These are phyloP conservation scores for Fusarium dlaminii DNA, from an alignment of 2,329 filamentous ascomycete genomes.

Conservation along the genomic window DNA sequence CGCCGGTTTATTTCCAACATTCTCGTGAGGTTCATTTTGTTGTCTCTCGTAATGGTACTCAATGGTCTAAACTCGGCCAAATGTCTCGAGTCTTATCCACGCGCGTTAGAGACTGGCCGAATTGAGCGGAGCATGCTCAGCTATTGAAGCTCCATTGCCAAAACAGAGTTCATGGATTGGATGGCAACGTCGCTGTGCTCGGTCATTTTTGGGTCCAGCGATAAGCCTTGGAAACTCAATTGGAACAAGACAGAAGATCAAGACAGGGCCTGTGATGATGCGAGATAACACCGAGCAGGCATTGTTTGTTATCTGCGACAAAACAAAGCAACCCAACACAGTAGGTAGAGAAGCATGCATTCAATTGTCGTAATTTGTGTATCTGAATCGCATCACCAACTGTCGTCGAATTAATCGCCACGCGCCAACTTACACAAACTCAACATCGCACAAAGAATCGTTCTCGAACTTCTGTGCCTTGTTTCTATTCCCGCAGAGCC, in stretches of 20 bases:
- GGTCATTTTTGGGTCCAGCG: conserved; percentile 11
- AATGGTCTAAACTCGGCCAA: conserved; percentile 29
- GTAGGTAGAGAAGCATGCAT: neutral
- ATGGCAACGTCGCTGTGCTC: neutral
- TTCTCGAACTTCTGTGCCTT: neutral
- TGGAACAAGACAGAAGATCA: conserved; percentile 10
- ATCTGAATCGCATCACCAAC: neutral
- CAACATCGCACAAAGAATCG: neutral
- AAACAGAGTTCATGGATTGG: conserved; percentile 8
- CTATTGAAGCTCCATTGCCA: conserved; percentile 2
- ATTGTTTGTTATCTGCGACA: conserved; percentile 1
- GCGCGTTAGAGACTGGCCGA: conserved; percentile 15
- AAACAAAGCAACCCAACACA: neutral
- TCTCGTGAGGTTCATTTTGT: neutral
- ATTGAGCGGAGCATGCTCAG: conserved; percentile 14
- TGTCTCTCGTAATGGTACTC: conserved; percentile 2
- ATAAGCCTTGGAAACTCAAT: conserved; percentile 25
- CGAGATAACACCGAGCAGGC: conserved; percentile 22
- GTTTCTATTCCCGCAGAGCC: conserved; percentile 19
- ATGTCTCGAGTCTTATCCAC: conserved; percentile 19
- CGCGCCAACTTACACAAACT: neutral
- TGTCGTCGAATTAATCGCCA: neutral
- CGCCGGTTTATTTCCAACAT: neutral
- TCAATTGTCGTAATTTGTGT: neutral
- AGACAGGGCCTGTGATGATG: conserved; percentile 1